Evolutionary conservation across 441 rosid genomes (phyloP), one percentile per base, ranked within the genome.

Genomic region (Pelargonium citronellum): DNA sequence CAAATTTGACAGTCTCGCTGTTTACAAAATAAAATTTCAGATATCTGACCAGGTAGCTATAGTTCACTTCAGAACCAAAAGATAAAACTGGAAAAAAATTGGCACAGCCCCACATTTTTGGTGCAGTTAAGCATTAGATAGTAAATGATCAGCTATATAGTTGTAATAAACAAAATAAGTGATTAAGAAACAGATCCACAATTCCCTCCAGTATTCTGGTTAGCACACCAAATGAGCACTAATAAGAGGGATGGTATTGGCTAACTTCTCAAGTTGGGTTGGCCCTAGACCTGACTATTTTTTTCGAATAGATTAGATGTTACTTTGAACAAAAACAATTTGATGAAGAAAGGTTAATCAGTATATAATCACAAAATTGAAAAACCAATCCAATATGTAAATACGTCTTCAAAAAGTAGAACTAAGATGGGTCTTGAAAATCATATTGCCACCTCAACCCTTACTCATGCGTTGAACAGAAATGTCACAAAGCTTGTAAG

Each of bases 1-100:
- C 97, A 78, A 94, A 94, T 82, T 94, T 94, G 61, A 94, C 99
- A 17, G 99, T 94, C 81, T 94, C 99, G 66, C 99, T 94, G 86
- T 75, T 47, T 15, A 73, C 61, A 46, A 51, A 41, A 63, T 46
- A 34, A n/a, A 49, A 63, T 43, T 11, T 19, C 49, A 63, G n/a
- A n/a, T 1, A 20, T 37, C 24, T 46, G 53, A 69, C 43, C 30
- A 27, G 30, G 30, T n/a, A 12, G 7, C 10, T 10, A 46, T 46
- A 4, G 58, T 51, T 15, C 58, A 51, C 58, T 17, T 7, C 58
- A 15, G 58, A 51, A 13, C 51, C 51, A 46, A 46, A 46, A 46
- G 13, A 46, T 46, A 46, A 8, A 27, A 27, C 30, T 27, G 30
- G 30, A 46, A 46, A 15, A n/a, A 51, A 5, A 51, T 3, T 15